These are phyloP conservation scores for Cytospora mali DNA, from an alignment of 2,329 filamentous ascomycete species.

Conservation along the genomic window DNA sequence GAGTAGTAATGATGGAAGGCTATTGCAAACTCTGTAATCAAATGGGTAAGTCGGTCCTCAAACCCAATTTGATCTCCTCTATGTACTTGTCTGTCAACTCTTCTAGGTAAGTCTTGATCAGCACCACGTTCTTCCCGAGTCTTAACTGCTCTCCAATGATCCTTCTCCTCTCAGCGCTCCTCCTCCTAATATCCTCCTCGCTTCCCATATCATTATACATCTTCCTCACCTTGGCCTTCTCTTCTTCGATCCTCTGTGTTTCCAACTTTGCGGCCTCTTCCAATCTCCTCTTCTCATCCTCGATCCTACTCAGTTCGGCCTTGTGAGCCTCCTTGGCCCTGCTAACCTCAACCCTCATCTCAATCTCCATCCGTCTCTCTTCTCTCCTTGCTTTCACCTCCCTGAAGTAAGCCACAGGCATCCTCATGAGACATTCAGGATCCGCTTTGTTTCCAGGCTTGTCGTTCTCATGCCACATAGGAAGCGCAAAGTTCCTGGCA, in stretches of 20 bases:
- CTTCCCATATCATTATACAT: too few relatives aligned
- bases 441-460: background rate
- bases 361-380: background rate
- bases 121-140: background rate
- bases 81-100: background rate
- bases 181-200: too few relatives aligned
- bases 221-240: too few relatives aligned
- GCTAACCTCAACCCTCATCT: background rate
- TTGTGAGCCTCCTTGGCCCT: background rate
- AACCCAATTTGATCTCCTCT: too few relatives aligned
- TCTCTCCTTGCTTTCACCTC: background rate
- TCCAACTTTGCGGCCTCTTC: too few relatives aligned
- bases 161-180: too few relatives aligned
- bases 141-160: too few relatives aligned
- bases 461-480: background rate
- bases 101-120: background rate
- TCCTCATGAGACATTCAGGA: background rate
- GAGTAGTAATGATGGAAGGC: too few relatives aligned
- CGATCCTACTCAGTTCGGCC: too few relatives aligned
- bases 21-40: too few relatives aligned
- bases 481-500: background rate
- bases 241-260: too few relatives aligned
- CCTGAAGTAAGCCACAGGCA: background rate
- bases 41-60: too few relatives aligned
- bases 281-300: background rate